Percentiles rank a stretch among this genome's conserved stretches.
These are phyloP conservation scores for Pythium chondricola DNA, from an alignment of 352 stramenopile species.

Conservation along the genomic window DNA sequence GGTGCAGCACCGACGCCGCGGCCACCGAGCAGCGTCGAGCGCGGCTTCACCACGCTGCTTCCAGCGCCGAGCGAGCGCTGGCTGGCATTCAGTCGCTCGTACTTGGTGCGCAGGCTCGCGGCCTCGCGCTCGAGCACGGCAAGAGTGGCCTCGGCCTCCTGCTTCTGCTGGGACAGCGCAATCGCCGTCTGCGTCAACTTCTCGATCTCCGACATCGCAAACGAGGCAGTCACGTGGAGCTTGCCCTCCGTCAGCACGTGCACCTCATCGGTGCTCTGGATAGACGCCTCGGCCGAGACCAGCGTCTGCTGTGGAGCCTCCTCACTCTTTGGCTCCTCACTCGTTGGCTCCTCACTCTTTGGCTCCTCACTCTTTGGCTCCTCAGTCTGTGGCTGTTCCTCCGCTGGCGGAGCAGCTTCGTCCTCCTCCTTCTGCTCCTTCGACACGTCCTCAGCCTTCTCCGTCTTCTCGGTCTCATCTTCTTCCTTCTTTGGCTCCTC, in stretches of 20 bases:
- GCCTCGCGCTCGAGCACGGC: constrained; percentile 66
- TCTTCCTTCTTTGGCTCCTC: constrained; percentile 15
- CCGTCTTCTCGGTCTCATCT: constrained; percentile 1
- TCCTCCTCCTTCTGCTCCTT: constrained; percentile 13
- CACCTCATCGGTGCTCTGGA: constrained; percentile 16
- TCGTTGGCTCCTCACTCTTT: constrained; percentile 18
- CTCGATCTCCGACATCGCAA: constrained; percentile 70
- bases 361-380: neutral
- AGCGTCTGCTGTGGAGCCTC: constrained; percentile 10
- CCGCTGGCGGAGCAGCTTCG: constrained; percentile 8
- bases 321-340: neutral
- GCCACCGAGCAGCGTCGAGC: constrained; percentile 46
- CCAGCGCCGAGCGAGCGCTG: constrained; percentile 53
- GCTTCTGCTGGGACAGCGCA: constrained; percentile 71
- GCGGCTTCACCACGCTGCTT: constrained; percentile 50
- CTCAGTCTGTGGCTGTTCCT: constrained; percentile 4
- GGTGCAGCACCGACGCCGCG: constrained; percentile 35
- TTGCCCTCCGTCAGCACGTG: constrained; percentile 18
- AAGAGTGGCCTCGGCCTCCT: constrained; percentile 63
- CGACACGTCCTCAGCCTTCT: constrained; percentile 1
- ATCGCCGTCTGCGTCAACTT: constrained; percentile 68
- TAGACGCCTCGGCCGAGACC: constrained; percentile 3
- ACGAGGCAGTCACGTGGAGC: constrained; percentile 65
- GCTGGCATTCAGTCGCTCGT: constrained; percentile 74
- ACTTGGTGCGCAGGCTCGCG: constrained; percentile 69